Evolutionary conservation across 805 yeast genomes (phyloP).

Genomic region (Starmerella apicola): DNA sequence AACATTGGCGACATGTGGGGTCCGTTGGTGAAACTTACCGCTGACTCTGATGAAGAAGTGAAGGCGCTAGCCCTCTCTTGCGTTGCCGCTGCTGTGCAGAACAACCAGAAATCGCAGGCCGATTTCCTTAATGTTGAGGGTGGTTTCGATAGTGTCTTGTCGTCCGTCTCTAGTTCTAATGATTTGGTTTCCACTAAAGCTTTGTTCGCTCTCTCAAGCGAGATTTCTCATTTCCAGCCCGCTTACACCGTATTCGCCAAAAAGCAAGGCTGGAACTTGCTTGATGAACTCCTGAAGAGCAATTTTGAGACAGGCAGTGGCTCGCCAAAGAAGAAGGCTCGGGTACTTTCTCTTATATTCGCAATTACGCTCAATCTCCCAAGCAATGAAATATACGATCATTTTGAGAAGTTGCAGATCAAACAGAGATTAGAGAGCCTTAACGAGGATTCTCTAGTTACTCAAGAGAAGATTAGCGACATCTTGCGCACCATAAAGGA

Average conservation of each 20-base stretch:
- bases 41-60: constrained; percentile 34
- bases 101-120: constrained; percentile 64
- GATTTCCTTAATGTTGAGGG: constrained; percentile 34
- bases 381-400: constrained; percentile 6
- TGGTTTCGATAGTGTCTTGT: constrained; percentile 25
- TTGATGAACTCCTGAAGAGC: constrained; percentile 26
- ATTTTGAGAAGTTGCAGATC: constrained; percentile 8
- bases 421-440: constrained; percentile 1
- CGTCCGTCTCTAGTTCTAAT: constrained; percentile 21
- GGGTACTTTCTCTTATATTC: constrained; percentile 17
- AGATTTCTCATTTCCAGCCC: constrained; percentile 52
- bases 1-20: constrained; percentile 83
- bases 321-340: constrained; percentile 6
- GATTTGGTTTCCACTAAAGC: constrained; percentile 44
- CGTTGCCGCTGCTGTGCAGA: constrained; percentile 86
- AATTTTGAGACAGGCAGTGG: constrained; percentile 6
- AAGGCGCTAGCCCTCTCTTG: constrained; percentile 54
- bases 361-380: constrained; percentile 13
- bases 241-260: constrained; percentile 46
- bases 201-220: constrained; percentile 62
- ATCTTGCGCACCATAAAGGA: constrained; percentile 8
- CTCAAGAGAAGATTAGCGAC: constrained; percentile 12
- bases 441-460: constrained; percentile 2
- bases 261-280: constrained; percentile 49
- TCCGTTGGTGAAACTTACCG: constrained; percentile 45